Evolutionary conservation across 75 land plant genomes (phyloP).

Genomic region (Selaginella moellendorffii): DNA sequence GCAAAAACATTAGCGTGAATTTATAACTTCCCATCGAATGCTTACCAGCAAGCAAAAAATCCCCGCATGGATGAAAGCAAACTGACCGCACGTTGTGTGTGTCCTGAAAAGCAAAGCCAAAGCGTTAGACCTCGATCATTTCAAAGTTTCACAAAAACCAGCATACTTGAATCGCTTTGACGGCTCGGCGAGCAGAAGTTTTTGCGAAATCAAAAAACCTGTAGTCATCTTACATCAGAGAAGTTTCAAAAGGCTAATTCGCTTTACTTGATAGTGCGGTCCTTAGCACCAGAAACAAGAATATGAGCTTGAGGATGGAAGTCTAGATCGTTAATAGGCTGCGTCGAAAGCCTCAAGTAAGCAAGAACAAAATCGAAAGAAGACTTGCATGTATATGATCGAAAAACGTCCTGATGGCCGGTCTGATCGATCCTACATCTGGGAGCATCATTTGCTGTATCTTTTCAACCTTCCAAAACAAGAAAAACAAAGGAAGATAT

Average conservation of each 20-base stretch:
- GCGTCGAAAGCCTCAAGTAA: conserved; percentile 17
- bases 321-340: conserved; percentile 93
- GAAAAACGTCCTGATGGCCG: conserved; percentile 87
- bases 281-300: conserved; percentile 82
- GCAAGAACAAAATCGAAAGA: not conserved
- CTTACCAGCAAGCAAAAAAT: no score
- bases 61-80: conserved; percentile 90
- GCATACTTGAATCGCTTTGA: conserved; percentile 69
- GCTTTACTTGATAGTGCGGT: conserved; percentile 76
- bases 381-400: conserved; percentile 66
- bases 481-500: not conserved
- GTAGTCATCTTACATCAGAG: conserved; percentile 9
- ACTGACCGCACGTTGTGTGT: conserved; percentile 95
- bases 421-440: conserved; percentile 46
- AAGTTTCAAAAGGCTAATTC: not conserved
- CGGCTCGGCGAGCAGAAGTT: conserved; percentile 66
- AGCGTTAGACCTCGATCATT: not conserved
- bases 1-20: no score
- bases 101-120: conserved; percentile 35
- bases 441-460: conserved; percentile 83
- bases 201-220: conserved; percentile 95
- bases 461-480: conserved; percentile 42
- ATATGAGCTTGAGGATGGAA: conserved; percentile 75
- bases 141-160: not conserved
- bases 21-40: no score